Evolutionary conservation across 441 rosid genomes (phyloP).

Genomic region (Melastoma candidum): DNA sequence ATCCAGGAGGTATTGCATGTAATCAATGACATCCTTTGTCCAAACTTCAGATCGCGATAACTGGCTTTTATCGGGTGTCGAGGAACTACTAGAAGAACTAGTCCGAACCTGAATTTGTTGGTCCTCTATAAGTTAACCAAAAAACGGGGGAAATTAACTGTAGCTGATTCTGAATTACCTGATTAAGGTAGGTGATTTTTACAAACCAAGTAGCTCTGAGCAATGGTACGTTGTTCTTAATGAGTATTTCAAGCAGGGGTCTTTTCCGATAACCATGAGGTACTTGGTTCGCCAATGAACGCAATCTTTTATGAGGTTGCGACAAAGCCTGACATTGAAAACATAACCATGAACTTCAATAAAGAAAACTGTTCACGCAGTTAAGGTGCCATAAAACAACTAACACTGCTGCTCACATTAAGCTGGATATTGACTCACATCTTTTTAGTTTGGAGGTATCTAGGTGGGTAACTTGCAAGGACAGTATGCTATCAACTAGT

Average conservation of each 20-base stretch:
- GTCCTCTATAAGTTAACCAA: no score
- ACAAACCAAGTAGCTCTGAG: constrained; percentile 97
- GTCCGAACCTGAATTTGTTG: constrained; percentile 50
- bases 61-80: constrained; percentile 65
- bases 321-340: constrained; percentile 61
- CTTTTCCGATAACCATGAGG: constrained; percentile 78
- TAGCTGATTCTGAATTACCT: constrained; percentile 35
- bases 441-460: no score
- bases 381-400: no score
- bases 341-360: not conserved
- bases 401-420: no score
- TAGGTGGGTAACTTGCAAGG: no score
- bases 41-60: constrained; percentile 76
- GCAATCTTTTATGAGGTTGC: constrained; percentile 78
- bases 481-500: no score
- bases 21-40: constrained; percentile 96
- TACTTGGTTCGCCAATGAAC: constrained; percentile 84
- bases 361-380: no score
- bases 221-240: constrained; percentile 91
- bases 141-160: no score
- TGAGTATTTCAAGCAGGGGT: constrained; percentile 82
- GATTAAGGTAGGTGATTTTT: constrained; percentile 94
- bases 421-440: no score
- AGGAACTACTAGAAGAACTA: constrained; percentile 46
- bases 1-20: constrained; percentile 78